phyloP scores from a whole-genome alignment of 805 yeast species.

The Pichia deserticola region DNA sequence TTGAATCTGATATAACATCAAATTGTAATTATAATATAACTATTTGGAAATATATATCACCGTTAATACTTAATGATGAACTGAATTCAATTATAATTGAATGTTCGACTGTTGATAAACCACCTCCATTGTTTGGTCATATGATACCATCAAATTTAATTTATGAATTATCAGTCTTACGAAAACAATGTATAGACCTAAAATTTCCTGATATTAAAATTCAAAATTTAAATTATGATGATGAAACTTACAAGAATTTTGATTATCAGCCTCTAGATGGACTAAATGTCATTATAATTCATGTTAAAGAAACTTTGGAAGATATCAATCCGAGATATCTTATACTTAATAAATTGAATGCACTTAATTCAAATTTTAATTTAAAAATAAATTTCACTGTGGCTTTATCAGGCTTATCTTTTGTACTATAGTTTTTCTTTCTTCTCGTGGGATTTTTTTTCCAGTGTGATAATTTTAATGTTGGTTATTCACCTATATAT shows the following conservation, averaged over 20 bases:
- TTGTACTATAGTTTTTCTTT: slow-evolving; percentile 15
- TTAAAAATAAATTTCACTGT: slow-evolving; percentile 43
- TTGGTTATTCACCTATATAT: no score
- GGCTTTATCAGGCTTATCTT: slow-evolving; percentile 49
- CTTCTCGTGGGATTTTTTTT: no score
- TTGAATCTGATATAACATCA: slow-evolving; percentile 59
- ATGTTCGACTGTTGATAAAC: slow-evolving; percentile 54
- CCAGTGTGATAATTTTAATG: no score
- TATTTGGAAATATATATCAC: slow-evolving; percentile 55
- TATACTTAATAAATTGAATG: slow-evolving; percentile 44
- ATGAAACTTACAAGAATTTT: slow-evolving; percentile 12
- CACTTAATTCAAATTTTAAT: slow-evolving; percentile 28
- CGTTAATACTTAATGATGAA: slow-evolving; percentile 31
- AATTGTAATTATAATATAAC: slow-evolving; percentile 27
- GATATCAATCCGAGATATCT: slow-evolving; percentile 48
- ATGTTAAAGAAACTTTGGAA: slow-evolving; percentile 40
- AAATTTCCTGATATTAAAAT: not conserved
- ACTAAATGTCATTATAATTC: slow-evolving; percentile 43
- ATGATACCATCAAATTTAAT: slow-evolving; percentile 60
- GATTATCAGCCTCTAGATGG: slow-evolving; percentile 31
- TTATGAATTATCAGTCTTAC: slow-evolving; percentile 39
- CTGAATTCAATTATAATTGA: slow-evolving; percentile 63
- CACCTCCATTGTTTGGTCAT: slow-evolving; percentile 67
- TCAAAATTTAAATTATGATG: not conserved
- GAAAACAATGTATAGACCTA: slow-evolving; percentile 18